Base-by-base conservation (phyloP, 192 early-diverging fungal species). In the Coemansia sp. region DNA sequence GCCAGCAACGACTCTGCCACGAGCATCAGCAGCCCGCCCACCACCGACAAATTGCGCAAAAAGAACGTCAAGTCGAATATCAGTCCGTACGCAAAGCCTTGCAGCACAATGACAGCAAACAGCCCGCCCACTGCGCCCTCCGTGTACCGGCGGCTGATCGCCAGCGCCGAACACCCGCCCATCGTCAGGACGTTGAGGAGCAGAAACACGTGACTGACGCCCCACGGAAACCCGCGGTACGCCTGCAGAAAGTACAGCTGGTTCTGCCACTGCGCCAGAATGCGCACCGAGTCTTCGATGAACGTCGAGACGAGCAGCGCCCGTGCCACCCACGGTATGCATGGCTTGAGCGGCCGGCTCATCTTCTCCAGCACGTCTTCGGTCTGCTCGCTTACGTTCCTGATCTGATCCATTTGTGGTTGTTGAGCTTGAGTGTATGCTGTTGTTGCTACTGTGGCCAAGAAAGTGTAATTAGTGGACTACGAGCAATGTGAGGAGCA, bases 241-340 rank as follows among this genome's bases (percentile, higher is more conserved):
- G 85, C 81, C 59, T 94, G 83, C 62, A 98, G 83, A 76, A 90
- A 98, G 61, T 78, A 87, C 21, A 93, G 75, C 83, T 98, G 94
- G 73, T 95, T 93, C 56, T 79, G 69, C 88, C 94, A 98, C 74
- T 97, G 94, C 58, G 89, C 84, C 66, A 87, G 73, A 56, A 97
- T 94, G 49, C 95, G 88, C 15, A 96, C 65, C 3, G 94, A 85
- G 73, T 97, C 96, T 75, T 97, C 96, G 49, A 97, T 76, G 76
- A 97, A 98, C 12, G 96, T 98, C 38, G 90, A 93, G 21, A 98
- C 94, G 24, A 98, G 88, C n/a, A 98, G 83, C 62, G 94, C 92
- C 5, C 96, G 89, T 15, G 93, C 93, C 54, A 96, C 88, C 67
- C 82, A 87, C 2, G 96, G 94, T 39, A 97, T 86, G 69, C 88